Evolutionary conservation across 176 grass and related monocot genomes (phyloP), one percentile per base, ranked within the genome.

Genomic region (Triticum aestivum): DNA sequence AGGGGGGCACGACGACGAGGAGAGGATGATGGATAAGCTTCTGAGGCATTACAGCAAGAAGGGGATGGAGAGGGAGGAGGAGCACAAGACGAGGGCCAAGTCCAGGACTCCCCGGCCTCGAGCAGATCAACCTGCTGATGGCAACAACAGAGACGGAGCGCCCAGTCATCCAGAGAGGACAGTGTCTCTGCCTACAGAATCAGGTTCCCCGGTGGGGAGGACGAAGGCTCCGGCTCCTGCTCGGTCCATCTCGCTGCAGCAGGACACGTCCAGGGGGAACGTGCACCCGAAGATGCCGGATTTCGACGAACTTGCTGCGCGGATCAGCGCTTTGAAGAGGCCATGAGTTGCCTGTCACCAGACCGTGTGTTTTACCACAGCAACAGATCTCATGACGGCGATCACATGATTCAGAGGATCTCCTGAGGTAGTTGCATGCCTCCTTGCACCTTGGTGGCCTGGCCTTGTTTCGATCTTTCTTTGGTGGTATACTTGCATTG

Each of bases 21-120:
- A 99, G 73, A 96, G 59, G 69, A 88, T 91, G 88, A 87, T 97
- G 90, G 97, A 99, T 64, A 94, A 91, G 58, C 88, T 97, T 65
- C 87, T 97, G 56, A 86, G 78, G 83, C 87, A 97, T 45, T 91
- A 96, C 79, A 94, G 94, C 87, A 90, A 86, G 85, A 99, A 99
- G 89, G 89, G 92, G 34, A 7, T 79, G 11, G 91, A 73, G 3
- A 84, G 74, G 69, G 74, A 87, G 58, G 69, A 87, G 13, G 88
- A 92, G 38, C 77, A 26, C 35, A 93, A 38, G 62, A 71, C 73
- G 27, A 86, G 83, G 83, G 63, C 32, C 2, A 91, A 88, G 78
- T 85, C 77, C 52, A 62, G 58, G 26, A 49, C 59, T 21, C 75
- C 76, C 30, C 75, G 63, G 21, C 79, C 47, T 65, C 79, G 69